Evolutionary conservation across 805 yeast genomes (phyloP), one percentile per base, ranked within the genome.

Genomic region (Teunomyces atbi): DNA sequence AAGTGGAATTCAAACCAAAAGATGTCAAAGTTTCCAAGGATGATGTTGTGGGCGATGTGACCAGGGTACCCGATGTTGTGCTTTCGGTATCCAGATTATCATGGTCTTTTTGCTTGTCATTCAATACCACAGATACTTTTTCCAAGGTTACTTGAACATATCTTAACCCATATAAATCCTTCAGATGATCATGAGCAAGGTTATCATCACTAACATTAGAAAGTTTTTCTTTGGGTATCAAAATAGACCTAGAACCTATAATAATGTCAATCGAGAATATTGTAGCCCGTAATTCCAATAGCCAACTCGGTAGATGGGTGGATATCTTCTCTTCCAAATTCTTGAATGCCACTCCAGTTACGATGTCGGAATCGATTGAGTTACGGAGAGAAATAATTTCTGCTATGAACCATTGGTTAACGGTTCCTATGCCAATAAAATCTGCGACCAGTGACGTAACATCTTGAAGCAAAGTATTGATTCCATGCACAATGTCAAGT

Each of bases 171-270:
- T 57, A 49, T 50, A 49, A 36, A 10, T 52, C 48, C 18, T 56
- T 50, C 42, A 50, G 35, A 42, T 55, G 39, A 50, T 63, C 61
- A 13, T 51, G 38, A 29, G 49, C 40, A 35, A 54, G 45, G 39
- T 51, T 51, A 21, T 49, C 48, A 7, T 48, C 58, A 10, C 40
- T 30, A 23, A 48, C 35, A n/a, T 46, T 28, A 19, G 55, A 38
- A 11, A 61, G 37, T 20, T 50, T 41, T 5, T 60, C 57, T 12
- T 49, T 40, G 18, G 66, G 70, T 6, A 71, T 63, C 30, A 72
- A 56, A 1, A 71, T 65, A 6, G 76, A 71, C 16, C 74, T 54
- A 2, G 76, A 68, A 0, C 76, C 76, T 10, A 72, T 42, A 26
- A 50, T 45, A 4, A 73, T 33, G 7, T 51, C 51, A 19, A 57